phyloP scores from a whole-genome alignment of 441 rosid species.

The Pelargonium myrrhifolium region DNA sequence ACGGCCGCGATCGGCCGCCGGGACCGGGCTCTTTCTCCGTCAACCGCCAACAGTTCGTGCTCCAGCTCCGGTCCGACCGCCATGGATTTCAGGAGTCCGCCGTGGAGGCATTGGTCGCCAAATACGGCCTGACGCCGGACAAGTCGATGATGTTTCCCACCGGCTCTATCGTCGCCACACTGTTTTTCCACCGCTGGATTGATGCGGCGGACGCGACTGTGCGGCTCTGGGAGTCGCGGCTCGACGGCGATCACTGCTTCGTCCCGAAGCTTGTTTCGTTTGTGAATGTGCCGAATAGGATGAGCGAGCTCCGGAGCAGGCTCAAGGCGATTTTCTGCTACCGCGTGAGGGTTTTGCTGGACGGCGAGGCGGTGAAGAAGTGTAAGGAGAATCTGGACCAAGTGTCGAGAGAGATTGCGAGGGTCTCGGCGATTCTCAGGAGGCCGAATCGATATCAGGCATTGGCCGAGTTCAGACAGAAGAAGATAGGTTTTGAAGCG shows the following conservation, averaged over 20 bases:
- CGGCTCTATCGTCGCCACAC: conserved; percentile 25
- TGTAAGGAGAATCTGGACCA: conserved; percentile 31
- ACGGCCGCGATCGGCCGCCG: neutral
- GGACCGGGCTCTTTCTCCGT: neutral
- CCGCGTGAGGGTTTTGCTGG: conserved; percentile 28
- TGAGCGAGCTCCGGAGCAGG: conserved; percentile 27
- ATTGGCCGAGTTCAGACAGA: conserved; percentile 19
- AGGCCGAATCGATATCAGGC: neutral
- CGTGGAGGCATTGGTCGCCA: conserved; percentile 9
- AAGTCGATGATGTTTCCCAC: neutral
- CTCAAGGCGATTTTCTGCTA: conserved; percentile 29
- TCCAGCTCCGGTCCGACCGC: conserved; percentile 18
- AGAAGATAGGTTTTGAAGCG: conserved; percentile 21
- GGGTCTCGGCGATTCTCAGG: conserved; percentile 15
- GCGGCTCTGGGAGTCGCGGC: conserved; percentile 41
- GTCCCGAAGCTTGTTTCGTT: conserved; percentile 29
- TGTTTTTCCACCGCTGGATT: conserved; percentile 41
- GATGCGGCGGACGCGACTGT: conserved; percentile 40
- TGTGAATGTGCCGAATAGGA: neutral
- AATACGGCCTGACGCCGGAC: conserved; percentile 19
- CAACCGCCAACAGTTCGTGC: conserved; percentile 22
- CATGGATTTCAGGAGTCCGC: neutral
- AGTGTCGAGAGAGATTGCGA: conserved; percentile 28
- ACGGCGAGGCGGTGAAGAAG: conserved; percentile 32
- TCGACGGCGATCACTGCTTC: conserved; percentile 30